These are phyloP conservation scores for Spizellomyces punctatus DNA, from an alignment of 192 early-diverging fungal species.

Conservation along the genomic window DNA sequence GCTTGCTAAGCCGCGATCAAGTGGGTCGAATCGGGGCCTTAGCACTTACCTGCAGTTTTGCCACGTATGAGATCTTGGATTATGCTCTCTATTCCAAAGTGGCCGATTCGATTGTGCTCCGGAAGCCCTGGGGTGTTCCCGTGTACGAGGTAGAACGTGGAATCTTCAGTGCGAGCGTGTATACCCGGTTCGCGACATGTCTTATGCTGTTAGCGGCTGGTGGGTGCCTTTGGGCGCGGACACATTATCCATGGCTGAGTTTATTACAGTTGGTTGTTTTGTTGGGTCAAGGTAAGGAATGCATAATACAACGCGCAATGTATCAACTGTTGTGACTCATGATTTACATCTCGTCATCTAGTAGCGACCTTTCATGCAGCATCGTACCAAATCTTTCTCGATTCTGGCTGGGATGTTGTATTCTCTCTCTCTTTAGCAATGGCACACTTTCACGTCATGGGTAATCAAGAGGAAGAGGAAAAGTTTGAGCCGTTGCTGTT, in stretches of 20 bases:
- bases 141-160: background rate
- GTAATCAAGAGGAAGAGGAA: background rate
- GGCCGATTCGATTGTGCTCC: background rate
- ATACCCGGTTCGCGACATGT: background rate
- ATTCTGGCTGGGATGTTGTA: background rate
- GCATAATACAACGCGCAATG: too few relatives aligned
- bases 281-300: constrained; percentile 8
- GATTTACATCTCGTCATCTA: too few relatives aligned
- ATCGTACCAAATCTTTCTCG: background rate
- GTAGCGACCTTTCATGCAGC: background rate
- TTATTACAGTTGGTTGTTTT: constrained; percentile 11
- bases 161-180: background rate
- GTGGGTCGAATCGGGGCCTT: constrained; percentile 2
- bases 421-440: background rate
- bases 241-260: constrained; percentile 8
- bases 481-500: background rate
- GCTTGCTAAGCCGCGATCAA: constrained; percentile 4
- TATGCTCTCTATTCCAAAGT: constrained; percentile 1
- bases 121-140: background rate
- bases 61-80: constrained; percentile 2
- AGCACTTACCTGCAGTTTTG: background rate
- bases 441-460: background rate
- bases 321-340: too few relatives aligned
- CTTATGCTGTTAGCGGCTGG: constrained; percentile 1
- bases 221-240: constrained; percentile 11